Evolutionary conservation across 2,329 filamentous ascomycete genomes (phyloP).

Genomic region (Rhinocladiella similis): DNA sequence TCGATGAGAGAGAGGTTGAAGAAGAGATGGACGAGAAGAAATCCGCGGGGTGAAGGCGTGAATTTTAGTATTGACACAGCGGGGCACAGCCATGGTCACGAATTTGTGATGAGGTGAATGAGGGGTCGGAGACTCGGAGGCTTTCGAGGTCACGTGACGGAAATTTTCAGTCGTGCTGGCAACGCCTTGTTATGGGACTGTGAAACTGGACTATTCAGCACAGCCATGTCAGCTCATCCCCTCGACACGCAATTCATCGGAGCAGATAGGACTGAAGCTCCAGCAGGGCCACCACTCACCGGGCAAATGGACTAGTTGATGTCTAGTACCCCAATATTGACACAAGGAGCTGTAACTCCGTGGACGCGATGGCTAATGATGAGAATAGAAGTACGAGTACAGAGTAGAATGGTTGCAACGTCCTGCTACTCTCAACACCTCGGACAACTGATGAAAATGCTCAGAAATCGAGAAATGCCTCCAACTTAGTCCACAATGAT

Average conservation of each 20-base stretch:
- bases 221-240: background rate
- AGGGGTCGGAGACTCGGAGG: background rate
- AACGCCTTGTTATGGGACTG: no score
- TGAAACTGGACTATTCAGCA: background rate
- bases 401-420: background rate
- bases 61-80: conserved; percentile 27
- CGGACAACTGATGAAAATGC: no score
- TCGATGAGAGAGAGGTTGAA: conserved; percentile 16
- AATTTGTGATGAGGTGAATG: background rate
- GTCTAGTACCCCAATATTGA: background rate
- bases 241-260: background rate
- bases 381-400: background rate
- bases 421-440: background rate
- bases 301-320: background rate
- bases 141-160: background rate
- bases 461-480: background rate
- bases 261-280: background rate
- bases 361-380: background rate
- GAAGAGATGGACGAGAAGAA: conserved; percentile 33
- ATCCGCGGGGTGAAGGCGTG: conserved; percentile 37
- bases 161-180: background rate
- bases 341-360: background rate
- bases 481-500: background rate
- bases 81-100: conserved; percentile 11
- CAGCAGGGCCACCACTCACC: background rate